phyloP scores from a whole-genome alignment of 129 eudicot species.

The Solidago caesia region DNA sequence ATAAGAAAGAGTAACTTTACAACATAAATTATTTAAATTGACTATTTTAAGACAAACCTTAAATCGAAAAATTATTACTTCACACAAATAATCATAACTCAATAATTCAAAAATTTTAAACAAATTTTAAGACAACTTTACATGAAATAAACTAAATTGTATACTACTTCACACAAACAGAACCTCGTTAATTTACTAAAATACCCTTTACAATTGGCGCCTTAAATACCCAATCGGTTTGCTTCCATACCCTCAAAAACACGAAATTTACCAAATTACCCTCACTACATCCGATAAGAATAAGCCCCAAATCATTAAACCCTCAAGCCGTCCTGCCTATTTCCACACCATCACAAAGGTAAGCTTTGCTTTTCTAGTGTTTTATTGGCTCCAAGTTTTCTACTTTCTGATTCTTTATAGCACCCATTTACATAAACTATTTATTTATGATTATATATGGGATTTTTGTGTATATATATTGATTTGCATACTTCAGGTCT shows the following conservation, averaged over 20 bases:
- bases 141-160: too few relatives aligned
- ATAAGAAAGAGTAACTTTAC: too few relatives aligned
- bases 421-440: neutral
- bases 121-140: neutral
- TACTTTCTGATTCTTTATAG: neutral
- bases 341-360: neutral
- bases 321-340: neutral
- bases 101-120: too few relatives aligned
- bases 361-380: conserved; percentile 21
- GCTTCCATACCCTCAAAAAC: neutral
- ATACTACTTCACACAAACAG: too few relatives aligned
- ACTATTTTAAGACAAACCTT: too few relatives aligned
- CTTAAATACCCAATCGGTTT: neutral
- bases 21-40: too few relatives aligned
- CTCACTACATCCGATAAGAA: neutral
- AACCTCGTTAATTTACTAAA: neutral
- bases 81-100: too few relatives aligned
- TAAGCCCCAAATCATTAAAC: neutral
- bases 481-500: neutral
- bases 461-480: neutral
- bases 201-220: neutral
- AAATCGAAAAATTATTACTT: too few relatives aligned
- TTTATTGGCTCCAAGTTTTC: neutral
- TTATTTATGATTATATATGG: neutral
- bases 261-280: neutral